Base-by-base conservation (phyloP, 371 early-diverging fungal genomes). In the Gilbertella persicaria region DNA sequence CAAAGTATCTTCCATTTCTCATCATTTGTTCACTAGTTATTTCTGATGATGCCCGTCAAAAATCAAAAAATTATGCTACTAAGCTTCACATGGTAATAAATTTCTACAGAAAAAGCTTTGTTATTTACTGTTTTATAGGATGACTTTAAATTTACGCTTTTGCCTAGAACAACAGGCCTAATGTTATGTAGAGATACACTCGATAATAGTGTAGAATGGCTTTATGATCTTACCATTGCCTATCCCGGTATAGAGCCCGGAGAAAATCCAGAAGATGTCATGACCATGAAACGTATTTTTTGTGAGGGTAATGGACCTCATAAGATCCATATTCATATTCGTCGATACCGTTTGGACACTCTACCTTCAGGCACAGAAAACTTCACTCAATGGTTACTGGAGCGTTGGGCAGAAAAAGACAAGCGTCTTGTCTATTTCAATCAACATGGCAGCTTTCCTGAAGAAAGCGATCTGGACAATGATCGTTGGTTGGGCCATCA, bases 191-290 rank as follows among this genome's bases (percentile, higher is more conserved):
- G 85, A 51, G 69, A 80, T 40, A 68, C 76, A 49, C 70, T 93
- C 42, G 84, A 80, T 13, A 73, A 77, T 23, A 70, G 80, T 4
- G 75, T 87, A 12, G 79, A 85, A 47, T 87, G 87, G 57, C 37
- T 94, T 5, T 93, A 91, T 53, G 95, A 96, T 54, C 58, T 91
- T 13, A 93, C 96, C 0, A 78, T 96, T 5, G 95, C 90, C 1
- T 92, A 89, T 53, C 86, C 88, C 29, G 93, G 93, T 0, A 67
- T 92, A n/a, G 67, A 64, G 14, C 60, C 72, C n/a, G 87, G 80
- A n/a, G 79, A 89, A 46, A 82, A 84, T 43, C 91, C 92, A 1
- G 87, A 92, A 53, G 84, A 89, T 49, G 76, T 81, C 54, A 91
- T 89, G 58, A 87, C 86, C 3, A 68, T 91, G 13, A 73, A 79